These are phyloP conservation scores for Talaromyces sp. DNA, from an alignment of 2,329 filamentous ascomycete genomes.

Conservation along the genomic window DNA sequence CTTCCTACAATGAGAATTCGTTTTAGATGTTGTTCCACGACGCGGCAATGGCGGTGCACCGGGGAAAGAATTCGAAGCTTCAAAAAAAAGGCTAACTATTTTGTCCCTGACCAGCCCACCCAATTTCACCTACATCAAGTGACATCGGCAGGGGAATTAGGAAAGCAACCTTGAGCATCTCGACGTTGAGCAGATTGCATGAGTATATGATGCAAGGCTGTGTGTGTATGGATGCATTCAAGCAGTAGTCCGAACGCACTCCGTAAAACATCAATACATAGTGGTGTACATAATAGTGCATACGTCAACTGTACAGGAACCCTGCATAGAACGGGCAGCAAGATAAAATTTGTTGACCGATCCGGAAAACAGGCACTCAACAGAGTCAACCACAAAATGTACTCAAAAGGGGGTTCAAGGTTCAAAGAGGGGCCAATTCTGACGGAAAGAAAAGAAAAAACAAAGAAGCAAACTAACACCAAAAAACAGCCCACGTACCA, in stretches of 20 bases:
- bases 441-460: not conserved
- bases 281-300: not conserved
- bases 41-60: slow-evolving; percentile 7
- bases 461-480: not conserved
- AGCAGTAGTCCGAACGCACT: slow-evolving; percentile 5
- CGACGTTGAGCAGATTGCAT: not conserved
- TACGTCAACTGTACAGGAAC: not conserved
- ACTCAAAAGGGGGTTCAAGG: not conserved
- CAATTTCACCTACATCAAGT: not conserved
- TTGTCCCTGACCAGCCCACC: not conserved
- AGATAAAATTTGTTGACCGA: not conserved
- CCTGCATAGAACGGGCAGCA: not conserved
- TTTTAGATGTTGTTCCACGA: not conserved
- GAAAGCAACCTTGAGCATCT: not conserved
- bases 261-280: not conserved
- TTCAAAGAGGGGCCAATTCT: not conserved
- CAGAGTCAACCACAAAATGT: not conserved
- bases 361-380: not conserved
- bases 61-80: not conserved
- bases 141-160: not conserved
- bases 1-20: not conserved
- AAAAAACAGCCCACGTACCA: not conserved
- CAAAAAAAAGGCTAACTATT: not conserved
- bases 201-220: slow-evolving; percentile 6
- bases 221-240: not conserved